A percentile compares a stretch with the other conserved stretches of the same genome.
Conservation (phyloP, 106 monocot genomes). For the Dioscorea zingiberensis region DNA sequence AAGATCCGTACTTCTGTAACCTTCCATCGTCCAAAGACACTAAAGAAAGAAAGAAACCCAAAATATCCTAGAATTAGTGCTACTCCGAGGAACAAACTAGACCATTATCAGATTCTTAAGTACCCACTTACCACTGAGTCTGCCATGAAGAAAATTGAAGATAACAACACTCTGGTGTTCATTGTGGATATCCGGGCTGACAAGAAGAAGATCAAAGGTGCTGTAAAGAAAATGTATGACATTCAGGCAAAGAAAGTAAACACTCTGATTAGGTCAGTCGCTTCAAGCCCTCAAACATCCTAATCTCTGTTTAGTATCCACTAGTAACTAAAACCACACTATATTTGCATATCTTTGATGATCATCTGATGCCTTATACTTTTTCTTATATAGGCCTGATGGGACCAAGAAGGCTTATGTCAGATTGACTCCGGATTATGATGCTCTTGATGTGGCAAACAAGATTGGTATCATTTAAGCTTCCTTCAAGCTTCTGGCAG, state of each 20-base stretch:
- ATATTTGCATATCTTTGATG: no score
- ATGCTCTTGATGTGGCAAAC: slow-evolving; percentile 39
- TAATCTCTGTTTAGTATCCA: no score
- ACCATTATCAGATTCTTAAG: slow-evolving; percentile 49
- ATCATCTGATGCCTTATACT: no score
- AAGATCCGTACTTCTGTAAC: slow-evolving; percentile 52
- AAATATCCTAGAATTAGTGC: slow-evolving; percentile 44
- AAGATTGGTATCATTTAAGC: slow-evolving; percentile 35
- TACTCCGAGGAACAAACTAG: slow-evolving; percentile 38
- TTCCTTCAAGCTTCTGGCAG: no score
- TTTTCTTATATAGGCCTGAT: slow-evolving; percentile 23
- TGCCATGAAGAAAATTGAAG: slow-evolving; percentile 53
- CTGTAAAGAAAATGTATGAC: slow-evolving; percentile 58
- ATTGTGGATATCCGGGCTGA: slow-evolving; percentile 55
- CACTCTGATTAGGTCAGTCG: slow-evolving; percentile 41
- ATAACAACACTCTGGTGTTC: slow-evolving; percentile 57
- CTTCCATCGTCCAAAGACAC: slow-evolving; percentile 48
- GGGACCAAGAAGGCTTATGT: slow-evolving; percentile 44
- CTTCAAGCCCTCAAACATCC: no score
- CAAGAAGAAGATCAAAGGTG: slow-evolving; percentile 51
- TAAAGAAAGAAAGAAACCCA: slow-evolving; percentile 32
- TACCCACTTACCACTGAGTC: slow-evolving; percentile 50
- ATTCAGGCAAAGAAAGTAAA: slow-evolving; percentile 59
- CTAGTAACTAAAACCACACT: no score
- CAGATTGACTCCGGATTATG: slow-evolving; percentile 29